Conservation (phyloP, 2,329 filamentous ascomycete species). For the Setomelanomma holmii region DNA sequence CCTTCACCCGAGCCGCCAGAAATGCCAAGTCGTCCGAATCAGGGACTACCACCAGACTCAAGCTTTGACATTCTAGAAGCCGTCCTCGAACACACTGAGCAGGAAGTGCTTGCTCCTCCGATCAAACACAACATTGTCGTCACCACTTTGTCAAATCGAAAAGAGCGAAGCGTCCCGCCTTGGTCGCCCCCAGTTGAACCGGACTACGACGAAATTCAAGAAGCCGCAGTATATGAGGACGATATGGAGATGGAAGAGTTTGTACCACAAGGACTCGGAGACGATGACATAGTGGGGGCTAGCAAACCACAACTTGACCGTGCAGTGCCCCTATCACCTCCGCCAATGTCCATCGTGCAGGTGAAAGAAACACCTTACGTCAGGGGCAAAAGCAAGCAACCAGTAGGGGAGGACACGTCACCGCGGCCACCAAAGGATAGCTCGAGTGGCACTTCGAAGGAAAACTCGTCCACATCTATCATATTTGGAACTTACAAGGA, state of each 20-base stretch:
- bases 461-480: slow-evolving; percentile 33
- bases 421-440: slow-evolving; percentile 13
- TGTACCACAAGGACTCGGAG: slow-evolving; percentile 39
- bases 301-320: neutral
- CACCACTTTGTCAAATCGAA: slow-evolving; percentile 18
- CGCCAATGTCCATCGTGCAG: slow-evolving; percentile 23
- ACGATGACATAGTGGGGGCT: slow-evolving; percentile 16
- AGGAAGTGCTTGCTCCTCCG: neutral
- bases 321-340: neutral
- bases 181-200: slow-evolving; percentile 25
- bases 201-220: neutral
- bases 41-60: slow-evolving; percentile 40
- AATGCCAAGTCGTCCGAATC: slow-evolving; percentile 4
- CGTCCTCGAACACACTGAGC: neutral
- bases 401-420: neutral
- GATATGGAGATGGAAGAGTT: slow-evolving; percentile 40
- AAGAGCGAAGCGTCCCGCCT: slow-evolving; percentile 8
- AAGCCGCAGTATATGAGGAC: slow-evolving; percentile 23
- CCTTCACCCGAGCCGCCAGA: slow-evolving; percentile 25
- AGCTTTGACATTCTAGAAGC: slow-evolving; percentile 21
- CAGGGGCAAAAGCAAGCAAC: slow-evolving; percentile 22
- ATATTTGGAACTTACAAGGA: slow-evolving; percentile 35
- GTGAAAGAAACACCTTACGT: slow-evolving; percentile 41
- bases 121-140: neutral
- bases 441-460: slow-evolving; percentile 21